These are phyloP conservation scores for Ramaria sp. DNA, from an alignment of 768 basidiomycete species.

Conservation along the genomic window DNA sequence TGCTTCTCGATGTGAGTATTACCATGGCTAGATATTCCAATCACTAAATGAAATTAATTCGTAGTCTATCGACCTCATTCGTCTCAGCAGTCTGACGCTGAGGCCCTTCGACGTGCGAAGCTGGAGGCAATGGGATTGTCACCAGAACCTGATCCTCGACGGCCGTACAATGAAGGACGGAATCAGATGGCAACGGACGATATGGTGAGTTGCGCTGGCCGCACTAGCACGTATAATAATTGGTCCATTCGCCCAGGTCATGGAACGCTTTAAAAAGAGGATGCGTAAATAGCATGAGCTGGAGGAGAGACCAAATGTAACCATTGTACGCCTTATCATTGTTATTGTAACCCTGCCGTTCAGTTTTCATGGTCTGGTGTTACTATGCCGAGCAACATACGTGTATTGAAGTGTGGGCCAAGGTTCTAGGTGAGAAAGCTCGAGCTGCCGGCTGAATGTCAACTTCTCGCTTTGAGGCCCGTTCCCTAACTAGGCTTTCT, in stretches of 20 bases:
- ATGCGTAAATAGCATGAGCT: conserved; percentile 46
- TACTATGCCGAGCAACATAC: no score
- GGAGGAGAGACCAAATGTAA: not conserved
- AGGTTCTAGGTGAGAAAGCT: no score
- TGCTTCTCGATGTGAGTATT: conserved; percentile 73
- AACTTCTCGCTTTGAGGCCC: no score
- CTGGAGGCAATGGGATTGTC: conserved; percentile 75
- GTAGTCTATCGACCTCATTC: conserved; percentile 79
- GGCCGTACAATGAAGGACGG: conserved; percentile 37
- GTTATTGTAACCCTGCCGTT: no score
- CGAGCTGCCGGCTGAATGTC: no score
- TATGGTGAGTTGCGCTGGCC: conserved; percentile 39
- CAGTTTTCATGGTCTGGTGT: no score
- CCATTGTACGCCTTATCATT: not conserved
- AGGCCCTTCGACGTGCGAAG: conserved; percentile 71
- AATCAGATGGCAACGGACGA: conserved; percentile 87
- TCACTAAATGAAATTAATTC: not conserved
- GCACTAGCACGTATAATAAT: not conserved
- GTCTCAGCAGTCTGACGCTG: conserved; percentile 72
- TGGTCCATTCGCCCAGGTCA: conserved; percentile 41
- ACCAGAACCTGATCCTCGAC: conserved; percentile 30
- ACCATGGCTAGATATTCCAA: not conserved
- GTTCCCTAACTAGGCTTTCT: no score
- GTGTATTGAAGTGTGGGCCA: no score
- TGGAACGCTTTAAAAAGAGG: conserved; percentile 97